Evolutionary conservation across 768 basidiomycete genomes (phyloP), one percentile per base, ranked within the genome.

Genomic region (Kwoniella mangroviensis): DNA sequence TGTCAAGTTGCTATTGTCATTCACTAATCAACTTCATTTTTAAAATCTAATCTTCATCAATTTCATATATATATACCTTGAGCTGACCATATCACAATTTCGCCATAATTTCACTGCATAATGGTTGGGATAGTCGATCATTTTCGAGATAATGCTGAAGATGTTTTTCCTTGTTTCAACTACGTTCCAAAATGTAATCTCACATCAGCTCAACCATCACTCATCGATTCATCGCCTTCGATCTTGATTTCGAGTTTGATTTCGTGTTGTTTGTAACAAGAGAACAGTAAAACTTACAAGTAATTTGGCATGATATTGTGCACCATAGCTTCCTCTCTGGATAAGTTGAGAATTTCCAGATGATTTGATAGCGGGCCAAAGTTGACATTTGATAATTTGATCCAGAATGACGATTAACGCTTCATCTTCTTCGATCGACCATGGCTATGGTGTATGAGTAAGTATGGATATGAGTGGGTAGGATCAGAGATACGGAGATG

Each of bases 301-400:
- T 65, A 70, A 57, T 41, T 61, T 61, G 19, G 69, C 58, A 42
- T 70, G 69, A 66, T 70, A 70, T 22, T 58, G 51, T 17, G 57
- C 49, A 10, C 69, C 69, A 60, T 70, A 70, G 40, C 63, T 61
- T 15, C 51, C 54, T 59, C 69, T 65, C 9, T 52, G 40, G 6
- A 70, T 53, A 3, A 70, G 43, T 12, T 59, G 43, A 7, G 13
- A 11, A 55, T 70, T 63, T 13, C 52, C 42, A 2, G 60, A 63
- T 17, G 64, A 45, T 19, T 60, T 65, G 52, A 66, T 66, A 10
- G 64, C 58, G 1, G 56, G 62, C 69, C 69, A 70, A 5, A 70
- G 43, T 19, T 70, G 54, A 11, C 13, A 28, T 28, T 66, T 65
- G 64, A 70, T 65, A 19, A 70, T 1, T 21, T 62, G 43, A 22